Evolutionary conservation across 352 stramenopile genomes (phyloP).

Genomic region (Pythium diclinum): DNA sequence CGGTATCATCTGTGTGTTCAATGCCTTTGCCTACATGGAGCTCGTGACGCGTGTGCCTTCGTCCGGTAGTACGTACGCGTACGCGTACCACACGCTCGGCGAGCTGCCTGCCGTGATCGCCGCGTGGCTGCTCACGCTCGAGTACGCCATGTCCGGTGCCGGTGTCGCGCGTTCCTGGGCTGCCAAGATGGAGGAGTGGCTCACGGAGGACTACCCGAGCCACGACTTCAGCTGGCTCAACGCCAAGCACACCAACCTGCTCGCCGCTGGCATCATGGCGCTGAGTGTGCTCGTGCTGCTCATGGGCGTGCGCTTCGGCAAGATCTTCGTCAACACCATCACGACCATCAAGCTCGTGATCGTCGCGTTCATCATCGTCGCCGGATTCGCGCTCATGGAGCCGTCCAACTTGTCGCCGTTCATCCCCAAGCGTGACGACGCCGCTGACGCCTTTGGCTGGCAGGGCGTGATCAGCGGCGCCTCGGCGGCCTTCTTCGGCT

Average conservation of each 20-base stretch:
- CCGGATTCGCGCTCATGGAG: conserved; percentile 80
- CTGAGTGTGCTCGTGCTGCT: conserved; percentile 66
- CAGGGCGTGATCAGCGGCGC: conserved; percentile 73
- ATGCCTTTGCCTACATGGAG: conserved; percentile 88
- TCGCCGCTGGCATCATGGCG: conserved; percentile 63
- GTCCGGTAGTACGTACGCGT: conserved; percentile 89
- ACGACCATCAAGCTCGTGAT: conserved; percentile 75
- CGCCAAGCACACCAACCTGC: conserved; percentile 46
- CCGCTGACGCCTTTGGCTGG: conserved; percentile 31
- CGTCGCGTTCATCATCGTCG: conserved; percentile 90
- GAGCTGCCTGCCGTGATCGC: conserved; percentile 89
- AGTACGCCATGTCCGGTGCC: conserved; percentile 89
- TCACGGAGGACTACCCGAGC: conserved; percentile 36
- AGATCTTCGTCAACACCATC: conserved; percentile 85
- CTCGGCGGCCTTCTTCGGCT: conserved; percentile 90
- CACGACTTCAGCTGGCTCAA: conserved; percentile 52
- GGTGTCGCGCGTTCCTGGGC: conserved; percentile 92
- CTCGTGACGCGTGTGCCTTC: conserved; percentile 81
- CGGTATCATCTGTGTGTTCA: conserved; percentile 72
- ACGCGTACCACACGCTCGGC: conserved; percentile 88
- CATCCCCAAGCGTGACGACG: conserved; percentile 39
- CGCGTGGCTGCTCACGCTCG: conserved; percentile 82
- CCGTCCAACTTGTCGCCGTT: conserved; percentile 83
- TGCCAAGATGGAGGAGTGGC: conserved; percentile 79
- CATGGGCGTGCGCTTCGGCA: conserved; percentile 80